Conservation (phyloP, 306 rosid genomes). For the Glycyrrhiza uralensis region DNA sequence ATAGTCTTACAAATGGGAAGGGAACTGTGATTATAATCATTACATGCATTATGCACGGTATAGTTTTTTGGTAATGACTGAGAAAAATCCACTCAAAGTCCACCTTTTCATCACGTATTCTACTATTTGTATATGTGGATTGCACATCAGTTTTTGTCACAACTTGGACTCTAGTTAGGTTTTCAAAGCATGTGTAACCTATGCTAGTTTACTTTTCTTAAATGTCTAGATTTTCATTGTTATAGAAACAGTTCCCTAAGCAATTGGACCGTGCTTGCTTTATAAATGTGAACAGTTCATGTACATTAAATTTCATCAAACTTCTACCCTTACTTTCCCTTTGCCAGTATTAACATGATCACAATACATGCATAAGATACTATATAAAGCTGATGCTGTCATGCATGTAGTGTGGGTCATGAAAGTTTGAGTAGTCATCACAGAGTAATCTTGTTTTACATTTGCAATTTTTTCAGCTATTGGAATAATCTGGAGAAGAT, state of each 20-base stretch:
- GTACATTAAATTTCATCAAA: not conserved
- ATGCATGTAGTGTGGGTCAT: not conserved
- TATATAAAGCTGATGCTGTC: not conserved
- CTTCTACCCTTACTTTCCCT: not conserved
- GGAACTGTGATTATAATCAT: not conserved
- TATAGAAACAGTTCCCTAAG: not conserved
- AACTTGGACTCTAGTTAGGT: not conserved
- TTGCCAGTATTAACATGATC: not conserved
- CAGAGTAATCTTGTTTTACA: constrained; percentile 21
- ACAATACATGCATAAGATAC: not conserved
- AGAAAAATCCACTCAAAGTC: not conserved
- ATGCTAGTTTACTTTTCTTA: not conserved
- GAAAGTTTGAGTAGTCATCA: not conserved
- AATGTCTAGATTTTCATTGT: constrained; percentile 2
- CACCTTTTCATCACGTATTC: not conserved
- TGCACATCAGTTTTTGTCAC: not conserved
- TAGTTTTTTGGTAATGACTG: not conserved
- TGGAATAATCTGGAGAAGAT: constrained; percentile 65
- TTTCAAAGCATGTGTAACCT: not conserved
- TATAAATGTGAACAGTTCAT: not conserved
- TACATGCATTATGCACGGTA: not conserved
- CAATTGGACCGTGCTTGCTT: not conserved
- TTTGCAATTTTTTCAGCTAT: constrained; percentile 44
- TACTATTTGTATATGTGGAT: not conserved
- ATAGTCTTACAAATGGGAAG: not conserved